Evolutionary conservation across 2,329 filamentous ascomycete genomes (phyloP), one percentile per base, ranked within the genome.

Genomic region (Ophiobolus disseminans): DNA sequence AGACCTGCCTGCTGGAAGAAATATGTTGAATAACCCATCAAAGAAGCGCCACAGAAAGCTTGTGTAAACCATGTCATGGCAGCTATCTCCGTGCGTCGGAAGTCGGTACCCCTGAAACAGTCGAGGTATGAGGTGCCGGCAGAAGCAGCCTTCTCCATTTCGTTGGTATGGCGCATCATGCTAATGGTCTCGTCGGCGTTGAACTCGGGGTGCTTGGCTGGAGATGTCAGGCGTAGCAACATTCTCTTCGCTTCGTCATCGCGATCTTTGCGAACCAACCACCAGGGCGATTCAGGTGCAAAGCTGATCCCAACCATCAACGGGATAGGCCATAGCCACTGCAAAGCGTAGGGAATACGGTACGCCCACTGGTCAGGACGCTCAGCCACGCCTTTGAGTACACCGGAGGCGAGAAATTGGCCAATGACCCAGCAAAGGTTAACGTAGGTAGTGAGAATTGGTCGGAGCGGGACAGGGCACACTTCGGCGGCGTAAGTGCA

Each of bases 131-230:
- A 86, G 7, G 88, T 84, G 28, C 90, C 90, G 10, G 77, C 76
- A 30, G 63, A 64, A 7, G 90, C 86, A 70, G 84, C 78, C 66
- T 89, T 82, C 70, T 96, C 91, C 11, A 95, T 77, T 1, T 88
- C 87, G 5, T 89, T 91, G 3, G 91, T 96, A 67, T 94, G 89
- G 3, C 90, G 84, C 88, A 96, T 96, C 90, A 96, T 94, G 61
- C 89, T 86, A 52, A 96, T 81, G 0, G 89, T 94, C 31, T 72
- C 62, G 46, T 72, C 63, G 41, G 63, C 60, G 38, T 71, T 66
- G 62, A 69, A 70, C 26, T 86, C 81, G 4, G 60, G 55, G 23
- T 66, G 58, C 50, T 62, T 69, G 11, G 72, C 64, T 4, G 66
- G 56, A 59, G 81, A 86, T 3, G 87, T 89, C 25, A 90, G 76